These are phyloP conservation scores for Cicer arietinum DNA, from an alignment of 306 rosid genomes.

Conservation along the genomic window DNA sequence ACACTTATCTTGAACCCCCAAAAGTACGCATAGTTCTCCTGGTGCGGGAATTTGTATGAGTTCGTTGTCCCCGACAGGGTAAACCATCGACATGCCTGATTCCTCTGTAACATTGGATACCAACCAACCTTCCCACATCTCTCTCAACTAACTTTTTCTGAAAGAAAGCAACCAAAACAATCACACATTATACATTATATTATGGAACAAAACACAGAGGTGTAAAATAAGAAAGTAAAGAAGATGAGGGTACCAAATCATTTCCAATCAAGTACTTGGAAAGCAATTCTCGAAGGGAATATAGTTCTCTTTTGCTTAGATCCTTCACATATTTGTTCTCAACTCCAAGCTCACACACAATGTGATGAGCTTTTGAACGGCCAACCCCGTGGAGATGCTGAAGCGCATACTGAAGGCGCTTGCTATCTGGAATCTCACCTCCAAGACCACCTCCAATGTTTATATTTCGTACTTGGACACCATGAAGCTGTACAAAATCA, in stretches of 20 bases:
- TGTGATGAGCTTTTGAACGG: slow-evolving; percentile 63
- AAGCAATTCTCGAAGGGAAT: slow-evolving; percentile 65
- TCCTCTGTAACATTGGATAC: slow-evolving; percentile 67
- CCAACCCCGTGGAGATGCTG: slow-evolving; percentile 77
- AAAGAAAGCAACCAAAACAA: slow-evolving; percentile 7
- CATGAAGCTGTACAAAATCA: slow-evolving; percentile 52
- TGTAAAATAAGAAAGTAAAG: not conserved
- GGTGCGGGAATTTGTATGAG: slow-evolving; percentile 70
- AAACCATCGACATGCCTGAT: slow-evolving; percentile 58
- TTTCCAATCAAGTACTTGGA: slow-evolving; percentile 66
- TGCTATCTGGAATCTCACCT: slow-evolving; percentile 77
- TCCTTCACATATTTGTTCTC: slow-evolving; percentile 72
- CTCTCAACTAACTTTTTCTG: slow-evolving; percentile 59
- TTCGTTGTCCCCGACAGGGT: slow-evolving; percentile 74
- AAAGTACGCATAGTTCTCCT: slow-evolving; percentile 51
- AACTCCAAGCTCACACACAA: slow-evolving; percentile 65
- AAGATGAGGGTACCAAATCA: slow-evolving; percentile 58
- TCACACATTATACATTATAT: slow-evolving; percentile 2
- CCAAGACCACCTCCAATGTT: slow-evolving; percentile 74
- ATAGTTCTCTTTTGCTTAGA: slow-evolving; percentile 70
- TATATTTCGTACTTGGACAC: slow-evolving; percentile 52
- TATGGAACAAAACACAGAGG: slow-evolving; percentile 27
- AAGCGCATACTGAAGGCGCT: slow-evolving; percentile 68
- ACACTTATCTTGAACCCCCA: slow-evolving; percentile 43
- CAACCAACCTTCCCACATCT: slow-evolving; percentile 57